Evolutionary conservation across 768 basidiomycete species (phyloP).

Genomic region (Trichaptum fuscoviolaceum): DNA sequence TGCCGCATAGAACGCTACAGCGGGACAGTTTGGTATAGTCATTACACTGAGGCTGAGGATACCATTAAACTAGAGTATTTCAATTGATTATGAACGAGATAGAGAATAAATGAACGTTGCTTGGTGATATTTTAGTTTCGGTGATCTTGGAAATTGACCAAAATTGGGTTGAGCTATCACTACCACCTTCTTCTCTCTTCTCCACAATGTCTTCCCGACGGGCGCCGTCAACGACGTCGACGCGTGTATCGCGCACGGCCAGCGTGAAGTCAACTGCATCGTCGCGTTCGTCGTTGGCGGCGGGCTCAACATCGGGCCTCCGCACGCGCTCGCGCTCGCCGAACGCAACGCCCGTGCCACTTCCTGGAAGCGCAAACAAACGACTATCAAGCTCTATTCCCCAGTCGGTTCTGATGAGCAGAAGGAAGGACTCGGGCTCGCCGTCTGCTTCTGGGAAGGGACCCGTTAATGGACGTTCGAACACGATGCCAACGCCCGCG

Average conservation of each 20-base stretch:
- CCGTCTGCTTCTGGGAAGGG: neutral
- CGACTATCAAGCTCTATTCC: constrained; percentile 25
- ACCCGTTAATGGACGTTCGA: neutral
- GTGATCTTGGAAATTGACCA: neutral
- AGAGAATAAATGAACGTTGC: no score
- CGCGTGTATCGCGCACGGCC: constrained; percentile 43
- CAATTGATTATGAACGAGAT: no score
- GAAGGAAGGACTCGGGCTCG: neutral
- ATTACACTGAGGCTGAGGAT: neutral
- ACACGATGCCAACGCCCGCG: constrained; percentile 13
- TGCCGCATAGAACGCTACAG: neutral
- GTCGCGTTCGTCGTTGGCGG: constrained; percentile 38
- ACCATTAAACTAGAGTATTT: no score
- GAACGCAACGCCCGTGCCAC: constrained; percentile 47
- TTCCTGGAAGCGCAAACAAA: constrained; percentile 27
- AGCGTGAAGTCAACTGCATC: neutral
- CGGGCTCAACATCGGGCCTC: constrained; percentile 27
- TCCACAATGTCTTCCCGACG: neutral
- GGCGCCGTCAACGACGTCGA: constrained; percentile 49
- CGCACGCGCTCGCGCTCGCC: constrained; percentile 34
- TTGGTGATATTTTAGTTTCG: no score
- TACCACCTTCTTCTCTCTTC: neutral
- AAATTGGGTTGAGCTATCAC: neutral
- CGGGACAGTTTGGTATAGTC: neutral
- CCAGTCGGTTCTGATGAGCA: constrained; percentile 14